phyloP scores from a whole-genome alignment of 2,329 filamentous ascomycete genomes.

The Hypomyces rosellus region DNA sequence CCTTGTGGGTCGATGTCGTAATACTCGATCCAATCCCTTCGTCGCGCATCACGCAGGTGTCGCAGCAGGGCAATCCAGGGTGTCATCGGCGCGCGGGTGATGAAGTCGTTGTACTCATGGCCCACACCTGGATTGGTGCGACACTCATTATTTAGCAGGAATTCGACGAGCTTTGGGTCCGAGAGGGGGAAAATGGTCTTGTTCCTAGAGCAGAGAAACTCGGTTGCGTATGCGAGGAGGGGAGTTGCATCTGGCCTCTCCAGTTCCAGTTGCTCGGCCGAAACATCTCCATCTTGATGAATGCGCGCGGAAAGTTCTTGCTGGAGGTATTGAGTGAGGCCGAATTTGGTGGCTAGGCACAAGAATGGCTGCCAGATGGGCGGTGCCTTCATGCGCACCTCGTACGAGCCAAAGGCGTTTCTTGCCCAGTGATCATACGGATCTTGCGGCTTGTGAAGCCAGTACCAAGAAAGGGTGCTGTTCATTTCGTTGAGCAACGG shows the following conservation, averaged over 20 bases:
- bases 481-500: slow-evolving; percentile 24
- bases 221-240: slow-evolving; percentile 26
- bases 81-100: slow-evolving; percentile 16
- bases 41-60: slow-evolving; percentile 24
- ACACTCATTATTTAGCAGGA: slow-evolving; percentile 17
- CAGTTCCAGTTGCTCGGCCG: not conserved
- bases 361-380: slow-evolving; percentile 26
- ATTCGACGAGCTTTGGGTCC: slow-evolving; percentile 20
- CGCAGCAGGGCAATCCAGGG: slow-evolving; percentile 26
- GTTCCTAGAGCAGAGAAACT: slow-evolving; percentile 28
- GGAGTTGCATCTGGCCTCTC: slow-evolving; percentile 18
- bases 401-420: slow-evolving; percentile 25
- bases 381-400: slow-evolving; percentile 24
- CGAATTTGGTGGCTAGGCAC: slow-evolving; percentile 27
- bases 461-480: slow-evolving; percentile 24
- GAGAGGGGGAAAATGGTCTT: slow-evolving; percentile 30
- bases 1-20: slow-evolving; percentile 23
- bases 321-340: slow-evolving; percentile 22
- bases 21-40: slow-evolving; percentile 25
- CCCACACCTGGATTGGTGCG: slow-evolving; percentile 15
- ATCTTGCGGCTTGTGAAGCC: slow-evolving; percentile 20
- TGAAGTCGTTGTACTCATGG: slow-evolving; percentile 19
- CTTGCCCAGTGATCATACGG: slow-evolving; percentile 29
- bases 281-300: not conserved
- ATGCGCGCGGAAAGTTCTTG: slow-evolving; percentile 16